Evolutionary conservation across 768 basidiomycete species (phyloP), one percentile per base, ranked within the genome.

Genomic region (Lactarius akahatsu): DNA sequence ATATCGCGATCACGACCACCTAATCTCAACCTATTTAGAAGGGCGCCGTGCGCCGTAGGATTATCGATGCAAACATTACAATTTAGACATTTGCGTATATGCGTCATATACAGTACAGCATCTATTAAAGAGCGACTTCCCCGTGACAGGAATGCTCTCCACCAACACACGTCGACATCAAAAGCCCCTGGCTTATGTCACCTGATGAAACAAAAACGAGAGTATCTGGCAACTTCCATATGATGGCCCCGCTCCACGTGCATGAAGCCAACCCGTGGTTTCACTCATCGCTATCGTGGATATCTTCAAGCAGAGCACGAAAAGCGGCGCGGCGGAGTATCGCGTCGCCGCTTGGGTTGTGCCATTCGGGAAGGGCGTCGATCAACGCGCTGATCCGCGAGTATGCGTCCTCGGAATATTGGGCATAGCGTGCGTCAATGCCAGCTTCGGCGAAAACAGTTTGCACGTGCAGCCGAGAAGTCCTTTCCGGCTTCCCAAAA

Each of bases 301-400:
- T 94, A 81, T 98, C 98, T 67, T 83, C 83, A 73, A 98, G 78
- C 79, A 97, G 96, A 72, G 83, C 85, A 67, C 81, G 83, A 77
- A 98, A 96, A 62, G 96, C 89, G 68, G 86, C 88, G 65, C 80
- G 74, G 73, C 83, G 81, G 67, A 86, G 72, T 54, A 77, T 77
- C 63, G 79, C 77, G n/a, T 75, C 79, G 16, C 70, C 74, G 6
- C 72, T 68, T 55, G 71, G 72, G 65, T 47, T 75, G 69, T 16
- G 66, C 23, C 76, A 76, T 78, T 93, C 92, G 0, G 89, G 88
- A 50, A 98, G 88, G 10, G 74, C 77, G 23, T 84, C 86, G 71
- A 98, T 96, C 75, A 92, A 75, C 55, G 72, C 79, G 61, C 82
- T 88, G 67, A 99, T 76, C 72, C 81, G 79, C 66, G 77, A 77